phyloP scores from a whole-genome alignment of 345 rosid genomes.

The Angophora floribunda region DNA sequence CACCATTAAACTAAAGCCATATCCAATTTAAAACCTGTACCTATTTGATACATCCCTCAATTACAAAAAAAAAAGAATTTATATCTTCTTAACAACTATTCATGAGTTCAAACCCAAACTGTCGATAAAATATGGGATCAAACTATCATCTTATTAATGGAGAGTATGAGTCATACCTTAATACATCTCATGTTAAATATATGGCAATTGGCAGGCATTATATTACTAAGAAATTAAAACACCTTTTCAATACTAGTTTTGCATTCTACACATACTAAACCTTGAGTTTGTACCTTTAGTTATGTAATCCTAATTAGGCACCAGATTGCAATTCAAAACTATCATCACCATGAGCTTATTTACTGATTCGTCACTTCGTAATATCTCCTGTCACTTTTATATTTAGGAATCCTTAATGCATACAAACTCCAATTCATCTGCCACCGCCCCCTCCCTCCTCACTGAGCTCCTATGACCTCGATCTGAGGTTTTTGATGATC shows the following conservation, averaged over 20 bases:
- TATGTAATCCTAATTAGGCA: not conserved
- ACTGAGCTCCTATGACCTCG: not conserved
- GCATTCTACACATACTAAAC: not conserved
- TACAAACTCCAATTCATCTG: not conserved
- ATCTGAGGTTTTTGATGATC: not conserved
- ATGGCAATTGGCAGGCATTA: not conserved
- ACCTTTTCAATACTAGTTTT: not conserved
- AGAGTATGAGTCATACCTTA: no score
- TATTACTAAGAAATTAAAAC: not conserved
- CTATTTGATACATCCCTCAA: accelerated
- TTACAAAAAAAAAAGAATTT: no score
- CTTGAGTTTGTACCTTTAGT: not conserved
- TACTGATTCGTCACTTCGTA: not conserved
- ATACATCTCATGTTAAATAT: not conserved
- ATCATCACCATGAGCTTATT: not conserved
- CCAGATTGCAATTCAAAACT: not conserved
- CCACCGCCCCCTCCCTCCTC: accelerated
- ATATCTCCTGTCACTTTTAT: not conserved
- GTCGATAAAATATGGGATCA: no score
- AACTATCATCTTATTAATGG: no score
- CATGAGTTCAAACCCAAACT: no score
- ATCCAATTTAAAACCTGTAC: no score
- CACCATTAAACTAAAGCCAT: accelerated
- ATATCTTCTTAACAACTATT: accelerated
- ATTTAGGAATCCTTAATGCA: not conserved